Percentiles rank a stretch among this genome's conserved stretches.
These are phyloP conservation scores for Phialophora macrospora DNA, from an alignment of 2,329 filamentous ascomycete species.

Conservation along the genomic window DNA sequence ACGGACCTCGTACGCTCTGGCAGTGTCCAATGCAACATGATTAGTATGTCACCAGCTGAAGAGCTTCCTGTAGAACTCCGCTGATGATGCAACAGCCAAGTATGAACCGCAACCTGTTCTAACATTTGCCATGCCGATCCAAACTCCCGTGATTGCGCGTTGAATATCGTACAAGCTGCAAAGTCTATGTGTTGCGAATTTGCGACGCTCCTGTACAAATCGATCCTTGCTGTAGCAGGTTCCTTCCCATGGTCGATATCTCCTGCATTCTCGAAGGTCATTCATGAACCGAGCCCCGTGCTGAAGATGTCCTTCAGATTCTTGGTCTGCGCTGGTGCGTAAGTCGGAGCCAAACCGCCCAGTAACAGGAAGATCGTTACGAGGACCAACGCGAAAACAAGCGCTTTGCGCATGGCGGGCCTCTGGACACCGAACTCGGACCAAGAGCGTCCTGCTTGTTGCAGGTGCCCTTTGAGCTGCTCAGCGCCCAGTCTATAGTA, in stretches of 20 bases:
- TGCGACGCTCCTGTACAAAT: neutral
- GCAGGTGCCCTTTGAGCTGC: constrained; percentile 78
- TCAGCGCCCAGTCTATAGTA: constrained; percentile 74
- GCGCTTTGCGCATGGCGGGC: constrained; percentile 77
- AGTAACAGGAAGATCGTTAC: constrained; percentile 73
- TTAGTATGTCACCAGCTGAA: neutral
- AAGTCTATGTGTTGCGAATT: constrained; percentile 15
- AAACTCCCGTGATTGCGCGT: constrained; percentile 12
- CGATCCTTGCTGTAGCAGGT: neutral
- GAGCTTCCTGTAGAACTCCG: neutral
- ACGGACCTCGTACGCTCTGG: neutral
- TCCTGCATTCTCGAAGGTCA: neutral
- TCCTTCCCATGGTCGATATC: neutral
- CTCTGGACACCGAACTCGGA: constrained; percentile 80
- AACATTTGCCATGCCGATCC: constrained; percentile 13
- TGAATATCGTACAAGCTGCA: constrained; percentile 21
- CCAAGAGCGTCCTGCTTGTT: constrained; percentile 76
- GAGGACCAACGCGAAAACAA: constrained; percentile 68
- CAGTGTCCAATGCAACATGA: neutral
- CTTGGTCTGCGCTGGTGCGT: constrained; percentile 42
- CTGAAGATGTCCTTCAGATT: constrained; percentile 36
- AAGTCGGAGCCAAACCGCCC: constrained; percentile 65
- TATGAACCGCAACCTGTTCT: neutral
- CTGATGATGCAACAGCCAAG: neutral
- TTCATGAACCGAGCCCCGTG: constrained; percentile 30